Base-by-base conservation (phyloP, 164 flowering plant species). In the Taxillus chinensis region DNA sequence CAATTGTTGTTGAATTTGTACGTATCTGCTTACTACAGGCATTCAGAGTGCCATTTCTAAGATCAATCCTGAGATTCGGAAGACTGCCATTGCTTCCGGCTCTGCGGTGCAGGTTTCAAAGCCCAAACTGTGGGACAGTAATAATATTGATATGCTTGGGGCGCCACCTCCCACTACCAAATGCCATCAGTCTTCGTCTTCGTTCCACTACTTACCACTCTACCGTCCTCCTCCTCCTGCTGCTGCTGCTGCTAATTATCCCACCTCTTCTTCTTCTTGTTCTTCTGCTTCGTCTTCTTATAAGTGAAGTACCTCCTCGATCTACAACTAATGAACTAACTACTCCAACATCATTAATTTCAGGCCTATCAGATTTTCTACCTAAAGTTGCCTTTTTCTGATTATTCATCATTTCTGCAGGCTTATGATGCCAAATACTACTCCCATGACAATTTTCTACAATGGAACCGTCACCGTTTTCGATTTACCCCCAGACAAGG, bases 361-460 rank as follows among this genome's bases (percentile, higher is more conserved):
- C n/a, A n/a, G n/a, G n/a, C 14, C 45, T 46, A 43, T 59, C 40
- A 4, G 7, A 56, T 27, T 12, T 38, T 56, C 14, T 38, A 5
- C 38, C n/a, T 10, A n/a, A n/a, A n/a, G n/a, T n/a, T n/a, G n/a
- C n/a, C n/a, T n/a, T n/a, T n/a, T n/a, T n/a, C n/a, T n/a, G n/a
- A n/a, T 27, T 2, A 56, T 27, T 12, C n/a, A 3, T 12, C 14
- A 37, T 38, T 27, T 59, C 17, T 58, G 41, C 57, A 68, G 77
- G 66, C 27, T 66, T 45, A 46, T 16, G 56, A 3, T 59, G 3
- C 76, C 66, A 57, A 56, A 4, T 38, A 64, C 79, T 5, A 64
- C 85, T 63, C 93, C 84, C 0, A 16, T 90, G 59, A 83, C 87
- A 0, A 81, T 83, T 14, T 80, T 83, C 72, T 83, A 79, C 64